Conservation (phyloP, 345 rosid genomes). For the Nephelium lappaceum region DNA sequence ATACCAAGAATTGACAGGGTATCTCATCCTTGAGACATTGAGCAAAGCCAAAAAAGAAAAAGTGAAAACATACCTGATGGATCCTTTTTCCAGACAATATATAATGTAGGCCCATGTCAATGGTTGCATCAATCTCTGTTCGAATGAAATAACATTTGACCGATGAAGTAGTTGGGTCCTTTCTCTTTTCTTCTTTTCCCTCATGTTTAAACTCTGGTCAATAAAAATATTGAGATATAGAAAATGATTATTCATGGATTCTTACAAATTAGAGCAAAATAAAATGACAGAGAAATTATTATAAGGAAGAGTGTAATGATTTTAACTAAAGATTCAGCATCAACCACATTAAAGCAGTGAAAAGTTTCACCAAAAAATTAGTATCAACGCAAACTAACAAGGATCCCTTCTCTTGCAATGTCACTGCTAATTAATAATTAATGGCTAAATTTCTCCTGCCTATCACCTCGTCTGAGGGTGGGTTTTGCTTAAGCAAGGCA, state of each 20-base stretch:
- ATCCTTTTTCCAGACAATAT: constrained; percentile 52
- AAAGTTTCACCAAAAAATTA: constrained; percentile 65
- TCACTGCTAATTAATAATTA: too few species aligned
- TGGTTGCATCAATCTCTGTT: constrained; percentile 47
- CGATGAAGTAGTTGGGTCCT: constrained; percentile 46
- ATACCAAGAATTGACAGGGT: too few species aligned
- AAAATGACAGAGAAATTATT: background rate
- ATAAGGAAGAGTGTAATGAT: background rate
- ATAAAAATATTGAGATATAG: too few species aligned
- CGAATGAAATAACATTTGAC: constrained; percentile 72
- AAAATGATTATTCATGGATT: too few species aligned
- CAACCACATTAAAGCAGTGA: background rate
- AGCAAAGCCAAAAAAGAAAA: too few species aligned
- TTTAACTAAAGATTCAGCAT: background rate
- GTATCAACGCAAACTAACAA: constrained; percentile 62
- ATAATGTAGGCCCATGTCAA: constrained; percentile 34
- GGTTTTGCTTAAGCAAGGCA: too few species aligned
- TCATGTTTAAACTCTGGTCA: constrained; percentile 93
- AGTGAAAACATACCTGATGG: too few species aligned
- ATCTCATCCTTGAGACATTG: too few species aligned
- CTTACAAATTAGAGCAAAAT: background rate
- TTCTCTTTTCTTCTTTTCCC: constrained; percentile 70
- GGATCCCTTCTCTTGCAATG: constrained; percentile 60
- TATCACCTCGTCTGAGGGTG: too few species aligned
- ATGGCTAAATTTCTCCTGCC: too few species aligned